Conservation (phyloP, 768 basidiomycete genomes). For the Steccherinum ochraceum region DNA sequence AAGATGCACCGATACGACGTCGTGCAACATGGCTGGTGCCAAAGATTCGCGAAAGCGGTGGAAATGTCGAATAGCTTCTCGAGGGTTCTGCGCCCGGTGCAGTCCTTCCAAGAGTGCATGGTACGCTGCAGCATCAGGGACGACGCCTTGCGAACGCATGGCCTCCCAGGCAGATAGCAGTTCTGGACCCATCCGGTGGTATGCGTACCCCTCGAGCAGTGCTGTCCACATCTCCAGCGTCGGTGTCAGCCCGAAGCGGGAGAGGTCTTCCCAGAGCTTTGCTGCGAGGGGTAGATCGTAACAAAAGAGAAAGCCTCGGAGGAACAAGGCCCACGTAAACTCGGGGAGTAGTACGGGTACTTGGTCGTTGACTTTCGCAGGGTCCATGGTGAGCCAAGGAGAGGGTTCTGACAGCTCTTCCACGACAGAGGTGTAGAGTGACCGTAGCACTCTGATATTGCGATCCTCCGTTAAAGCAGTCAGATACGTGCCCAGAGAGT, state of each 20-base stretch:
- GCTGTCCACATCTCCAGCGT: conserved; percentile 63
- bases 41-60: conserved; percentile 33
- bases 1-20: conserved; percentile 29
- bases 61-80: conserved; percentile 49
- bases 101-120: conserved; percentile 62
- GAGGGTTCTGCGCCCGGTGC: conserved; percentile 42
- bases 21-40: conserved; percentile 14
- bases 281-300: conserved; percentile 52
- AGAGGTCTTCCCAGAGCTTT: conserved; percentile 65
- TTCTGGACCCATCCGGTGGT: conserved; percentile 31
- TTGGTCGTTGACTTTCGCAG: conserved; percentile 27
- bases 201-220: conserved; percentile 57
- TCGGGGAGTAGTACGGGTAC: conserved; percentile 49
- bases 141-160: conserved; percentile 50
- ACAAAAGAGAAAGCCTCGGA: conserved; percentile 56
- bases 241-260: conserved; percentile 40
- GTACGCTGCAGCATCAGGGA: conserved; percentile 60
- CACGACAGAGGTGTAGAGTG: conserved; percentile 45
- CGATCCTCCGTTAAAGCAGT: conserved; percentile 34
- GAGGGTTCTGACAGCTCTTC: conserved; percentile 44
- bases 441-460: conserved; percentile 29
- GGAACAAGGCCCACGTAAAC: conserved; percentile 56
- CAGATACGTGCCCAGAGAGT: conserved; percentile 44
- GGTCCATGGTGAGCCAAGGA: conserved; percentile 46
- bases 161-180: conserved; percentile 49